Conservation (phyloP, 2,329 filamentous ascomycete genomes). For the Epichloe scottii region DNA sequence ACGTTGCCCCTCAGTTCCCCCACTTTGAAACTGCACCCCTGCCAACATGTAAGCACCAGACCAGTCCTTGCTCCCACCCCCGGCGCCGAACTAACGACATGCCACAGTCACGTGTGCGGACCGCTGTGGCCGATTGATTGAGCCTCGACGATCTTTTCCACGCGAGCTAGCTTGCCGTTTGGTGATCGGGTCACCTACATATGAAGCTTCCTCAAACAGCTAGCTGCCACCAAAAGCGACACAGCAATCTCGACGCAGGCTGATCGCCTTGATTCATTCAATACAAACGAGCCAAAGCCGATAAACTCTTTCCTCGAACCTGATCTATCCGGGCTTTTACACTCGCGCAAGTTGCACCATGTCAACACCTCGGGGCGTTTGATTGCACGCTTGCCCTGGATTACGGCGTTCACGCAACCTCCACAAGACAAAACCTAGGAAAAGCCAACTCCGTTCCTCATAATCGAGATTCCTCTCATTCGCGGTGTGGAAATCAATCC, state of each 20-base stretch:
- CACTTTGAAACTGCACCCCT: slow-evolving; percentile 1
- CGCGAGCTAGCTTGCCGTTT: not conserved
- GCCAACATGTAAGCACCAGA: too few relatives aligned
- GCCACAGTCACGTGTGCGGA: not conserved
- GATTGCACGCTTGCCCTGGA: not conserved
- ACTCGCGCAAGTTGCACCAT: not conserved
- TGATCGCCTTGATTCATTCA: not conserved
- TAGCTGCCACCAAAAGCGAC: too few relatives aligned
- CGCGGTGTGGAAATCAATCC: not conserved
- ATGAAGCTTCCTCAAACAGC: not conserved
- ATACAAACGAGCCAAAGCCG: not conserved
- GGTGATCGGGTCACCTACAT: not conserved
- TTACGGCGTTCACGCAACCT: too few relatives aligned
- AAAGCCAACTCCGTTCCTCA: too few relatives aligned
- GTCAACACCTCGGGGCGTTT: not conserved
- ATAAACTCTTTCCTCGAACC: too few relatives aligned
- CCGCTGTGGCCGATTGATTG: not conserved
- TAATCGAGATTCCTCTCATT: too few relatives aligned
- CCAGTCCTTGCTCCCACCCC: too few relatives aligned
- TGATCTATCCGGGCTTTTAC: too few relatives aligned
- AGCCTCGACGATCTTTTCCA: not conserved
- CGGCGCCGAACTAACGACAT: not conserved
- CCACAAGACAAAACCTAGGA: too few relatives aligned
- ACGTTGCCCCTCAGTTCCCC: not conserved
- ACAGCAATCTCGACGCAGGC: too few relatives aligned